phyloP scores from a whole-genome alignment of 2,329 filamentous ascomycete species.

The Fusarium stilboides region DNA sequence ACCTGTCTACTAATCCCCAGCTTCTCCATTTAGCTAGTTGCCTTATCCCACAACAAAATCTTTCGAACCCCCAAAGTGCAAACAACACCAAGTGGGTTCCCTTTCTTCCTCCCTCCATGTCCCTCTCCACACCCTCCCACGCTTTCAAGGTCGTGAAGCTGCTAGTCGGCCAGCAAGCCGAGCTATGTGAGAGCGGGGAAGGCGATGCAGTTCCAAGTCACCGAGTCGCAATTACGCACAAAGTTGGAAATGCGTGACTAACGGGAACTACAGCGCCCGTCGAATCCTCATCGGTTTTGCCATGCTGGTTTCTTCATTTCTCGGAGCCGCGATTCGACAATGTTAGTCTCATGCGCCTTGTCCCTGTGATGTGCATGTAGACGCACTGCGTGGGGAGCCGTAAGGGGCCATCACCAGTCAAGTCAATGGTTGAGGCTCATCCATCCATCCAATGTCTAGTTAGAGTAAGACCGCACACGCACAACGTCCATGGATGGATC shows the following conservation, averaged over 20 bases:
- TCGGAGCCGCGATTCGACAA: constrained; percentile 23
- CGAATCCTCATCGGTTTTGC: constrained; percentile 10
- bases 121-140: constrained; percentile 35
- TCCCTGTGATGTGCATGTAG: constrained; percentile 41
- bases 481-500: constrained; percentile 29
- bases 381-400: constrained; percentile 29
- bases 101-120: background rate
- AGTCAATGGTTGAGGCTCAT: constrained; percentile 16
- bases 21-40: constrained; percentile 26
- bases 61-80: constrained; percentile 30
- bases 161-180: constrained; percentile 22
- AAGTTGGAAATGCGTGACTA: constrained; percentile 42
- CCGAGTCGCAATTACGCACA: constrained; percentile 37
- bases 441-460: constrained; percentile 6
- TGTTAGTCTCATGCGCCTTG: constrained; percentile 29
- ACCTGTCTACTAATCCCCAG: background rate
- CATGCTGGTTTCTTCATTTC: constrained; percentile 7
- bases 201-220: constrained; percentile 7
- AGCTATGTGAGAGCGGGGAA: constrained; percentile 19
- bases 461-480: constrained; percentile 29
- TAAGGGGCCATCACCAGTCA: background rate
- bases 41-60: constrained; percentile 5
- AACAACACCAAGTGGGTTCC: constrained; percentile 26
- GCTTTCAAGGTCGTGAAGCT: constrained; percentile 7
- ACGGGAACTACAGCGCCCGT: constrained; percentile 24